These are phyloP conservation scores for Themeda triandra DNA, from an alignment of 176 grass and related monocot species.

Conservation along the genomic window DNA sequence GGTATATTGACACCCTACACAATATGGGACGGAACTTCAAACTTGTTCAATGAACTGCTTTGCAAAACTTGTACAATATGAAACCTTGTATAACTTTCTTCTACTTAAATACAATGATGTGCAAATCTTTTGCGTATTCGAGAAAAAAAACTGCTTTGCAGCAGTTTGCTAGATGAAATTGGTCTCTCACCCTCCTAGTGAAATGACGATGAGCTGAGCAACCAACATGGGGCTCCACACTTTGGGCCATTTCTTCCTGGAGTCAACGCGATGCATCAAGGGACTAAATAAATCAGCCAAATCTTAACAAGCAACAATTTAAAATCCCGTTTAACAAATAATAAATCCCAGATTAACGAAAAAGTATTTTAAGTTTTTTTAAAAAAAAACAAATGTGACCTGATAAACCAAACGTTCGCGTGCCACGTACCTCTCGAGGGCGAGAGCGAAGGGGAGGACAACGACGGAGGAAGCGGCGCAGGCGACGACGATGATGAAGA, in stretches of 20 bases:
- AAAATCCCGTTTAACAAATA: too few species aligned
- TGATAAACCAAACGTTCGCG: too few species aligned
- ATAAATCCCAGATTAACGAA: too few species aligned
- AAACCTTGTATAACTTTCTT: too few species aligned
- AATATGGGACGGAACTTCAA: neutral
- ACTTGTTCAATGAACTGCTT: neutral
- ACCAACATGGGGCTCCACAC: constrained; percentile 31
- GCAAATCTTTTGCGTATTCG: too few species aligned
- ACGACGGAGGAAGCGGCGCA: constrained; percentile 30
- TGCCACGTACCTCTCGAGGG: constrained; percentile 40
- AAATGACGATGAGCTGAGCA: constrained; percentile 29
- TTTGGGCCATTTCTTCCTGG: constrained; percentile 50
- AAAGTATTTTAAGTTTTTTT: too few species aligned
- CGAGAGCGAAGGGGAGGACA: constrained; percentile 45
- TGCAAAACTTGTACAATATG: too few species aligned
- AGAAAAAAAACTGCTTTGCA: too few species aligned
- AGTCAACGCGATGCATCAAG: neutral
- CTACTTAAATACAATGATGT: too few species aligned
- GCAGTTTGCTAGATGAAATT: neutral
- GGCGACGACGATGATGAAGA: constrained; percentile 51
- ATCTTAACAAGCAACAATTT: too few species aligned
- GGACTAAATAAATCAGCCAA: too few species aligned
- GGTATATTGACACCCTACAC: constrained; percentile 42
- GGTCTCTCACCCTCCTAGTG: constrained; percentile 54
- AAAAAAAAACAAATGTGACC: too few species aligned